phyloP scores from a whole-genome alignment of 179 eudicot species.

The Amaranthus tricolor region DNA sequence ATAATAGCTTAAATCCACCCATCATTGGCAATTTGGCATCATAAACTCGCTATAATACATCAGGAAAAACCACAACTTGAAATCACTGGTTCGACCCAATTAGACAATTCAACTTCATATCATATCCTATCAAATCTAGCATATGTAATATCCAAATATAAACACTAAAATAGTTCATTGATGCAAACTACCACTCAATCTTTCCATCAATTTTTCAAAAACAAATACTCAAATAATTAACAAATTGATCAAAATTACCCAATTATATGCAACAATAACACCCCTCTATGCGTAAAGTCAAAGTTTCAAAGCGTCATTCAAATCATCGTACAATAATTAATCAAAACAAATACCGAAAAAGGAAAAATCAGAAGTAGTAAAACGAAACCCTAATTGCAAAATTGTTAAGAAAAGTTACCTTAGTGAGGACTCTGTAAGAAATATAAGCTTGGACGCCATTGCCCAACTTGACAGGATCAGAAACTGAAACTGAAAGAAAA shows the following conservation, averaged over 20 bases:
- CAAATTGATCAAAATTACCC: not conserved
- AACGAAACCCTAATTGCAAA: not conserved
- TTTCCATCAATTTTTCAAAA: not conserved
- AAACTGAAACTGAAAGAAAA: slow-evolving; percentile 69
- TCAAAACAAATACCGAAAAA: not conserved
- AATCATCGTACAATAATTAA: not conserved
- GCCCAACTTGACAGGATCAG: slow-evolving; percentile 98
- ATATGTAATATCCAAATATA: not conserved
- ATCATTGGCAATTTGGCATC: no score
- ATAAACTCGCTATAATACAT: not conserved
- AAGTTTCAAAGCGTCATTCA: not conserved
- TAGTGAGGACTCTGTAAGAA: slow-evolving; percentile 82
- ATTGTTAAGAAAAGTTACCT: slow-evolving; percentile 34
- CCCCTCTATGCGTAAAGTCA: not conserved
- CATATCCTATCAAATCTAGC: not conserved
- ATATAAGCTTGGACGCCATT: slow-evolving; percentile 94
- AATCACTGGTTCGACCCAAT: not conserved
- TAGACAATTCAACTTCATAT: not conserved
- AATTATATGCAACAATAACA: not conserved
- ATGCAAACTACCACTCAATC: not conserved
- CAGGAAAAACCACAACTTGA: not conserved
- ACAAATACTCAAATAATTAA: not conserved
- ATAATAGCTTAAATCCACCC: slow-evolving; percentile 1
- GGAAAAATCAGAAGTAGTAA: not conserved
- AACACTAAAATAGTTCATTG: not conserved